A percentile compares a stretch with the other conserved stretches of the same genome.
phyloP scores from a whole-genome alignment of 2,329 filamentous ascomycete genomes.

The Aquanectria penicillioides region DNA sequence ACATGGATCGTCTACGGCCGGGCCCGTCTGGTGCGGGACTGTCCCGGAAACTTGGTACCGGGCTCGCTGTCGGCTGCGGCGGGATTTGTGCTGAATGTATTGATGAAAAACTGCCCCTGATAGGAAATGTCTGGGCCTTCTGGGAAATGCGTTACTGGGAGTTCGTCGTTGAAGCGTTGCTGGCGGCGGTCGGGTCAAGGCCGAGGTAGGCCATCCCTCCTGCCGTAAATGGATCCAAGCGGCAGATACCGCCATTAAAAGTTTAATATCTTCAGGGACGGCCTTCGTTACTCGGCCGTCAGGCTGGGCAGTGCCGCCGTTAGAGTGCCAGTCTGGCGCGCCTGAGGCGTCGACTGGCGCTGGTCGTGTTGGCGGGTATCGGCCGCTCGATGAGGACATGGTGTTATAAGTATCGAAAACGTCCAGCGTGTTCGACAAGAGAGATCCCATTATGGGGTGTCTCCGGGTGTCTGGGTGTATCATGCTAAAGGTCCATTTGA shows the following conservation, averaged over 20 bases:
- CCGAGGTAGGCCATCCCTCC: conserved; percentile 47
- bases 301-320: conserved; percentile 28
- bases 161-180: conserved; percentile 39
- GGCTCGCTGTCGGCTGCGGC: conserved; percentile 30
- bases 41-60: conserved; percentile 30
- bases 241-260: conserved; percentile 51
- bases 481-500: conserved; percentile 80
- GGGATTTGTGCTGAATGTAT: conserved; percentile 22
- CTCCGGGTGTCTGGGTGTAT: conserved; percentile 74
- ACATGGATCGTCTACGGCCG: conserved; percentile 38
- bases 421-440: conserved; percentile 72
- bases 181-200: conserved; percentile 42
- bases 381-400: conserved; percentile 60
- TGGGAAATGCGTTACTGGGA: conserved; percentile 30
- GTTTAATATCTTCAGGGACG: conserved; percentile 47
- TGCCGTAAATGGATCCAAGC: conserved; percentile 51
- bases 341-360: conserved; percentile 38
- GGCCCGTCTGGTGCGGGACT: conserved; percentile 28
- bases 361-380: conserved; percentile 57
- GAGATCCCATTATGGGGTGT: conserved; percentile 78
- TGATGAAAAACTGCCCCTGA: conserved; percentile 30
- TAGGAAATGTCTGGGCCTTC: conserved; percentile 34
- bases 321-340: conserved; percentile 33
- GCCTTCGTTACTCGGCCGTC: conserved; percentile 44
- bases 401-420: conserved; percentile 75